These are phyloP conservation scores for Xylariaceae sp. DNA, from an alignment of 2,329 filamentous ascomycete genomes.

Conservation along the genomic window DNA sequence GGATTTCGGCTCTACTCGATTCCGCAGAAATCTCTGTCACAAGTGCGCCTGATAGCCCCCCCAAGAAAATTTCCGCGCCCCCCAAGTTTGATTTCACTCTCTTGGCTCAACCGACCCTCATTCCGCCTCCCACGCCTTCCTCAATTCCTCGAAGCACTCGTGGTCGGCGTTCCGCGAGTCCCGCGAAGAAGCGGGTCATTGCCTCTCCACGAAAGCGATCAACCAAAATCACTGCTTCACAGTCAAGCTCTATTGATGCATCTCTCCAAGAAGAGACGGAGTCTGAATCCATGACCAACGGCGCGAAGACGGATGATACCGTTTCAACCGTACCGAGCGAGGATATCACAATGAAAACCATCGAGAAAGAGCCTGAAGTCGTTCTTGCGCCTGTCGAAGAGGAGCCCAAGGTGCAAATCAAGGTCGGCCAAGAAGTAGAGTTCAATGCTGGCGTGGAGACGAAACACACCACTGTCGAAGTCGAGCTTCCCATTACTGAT, in stretches of 20 bases:
- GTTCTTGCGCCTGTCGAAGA: constrained; percentile 51
- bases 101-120: constrained; percentile 39
- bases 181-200: constrained; percentile 49
- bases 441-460: constrained; percentile 57
- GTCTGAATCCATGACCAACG: constrained; percentile 21
- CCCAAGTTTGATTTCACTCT: constrained; percentile 66
- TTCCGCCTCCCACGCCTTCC: constrained; percentile 45
- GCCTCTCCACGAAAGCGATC: constrained; percentile 55
- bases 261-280: constrained; percentile 29
- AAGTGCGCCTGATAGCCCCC: constrained; percentile 58
- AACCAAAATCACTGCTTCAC: constrained; percentile 37
- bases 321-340: constrained; percentile 39
- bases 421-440: constrained; percentile 57
- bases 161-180: constrained; percentile 55
- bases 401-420: constrained; percentile 62
- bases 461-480: constrained; percentile 67
- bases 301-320: constrained; percentile 45
- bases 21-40: constrained; percentile 67
- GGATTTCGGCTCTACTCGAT: constrained; percentile 91
- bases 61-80: constrained; percentile 74
- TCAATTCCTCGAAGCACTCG: constrained; percentile 44
- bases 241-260: constrained; percentile 37
- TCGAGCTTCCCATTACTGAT: constrained; percentile 64
- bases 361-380: constrained; percentile 46
- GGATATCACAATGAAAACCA: constrained; percentile 41